Evolutionary conservation across 2,329 filamentous ascomycete genomes (phyloP).

Genomic region (Exophiala lecanii-corni): DNA sequence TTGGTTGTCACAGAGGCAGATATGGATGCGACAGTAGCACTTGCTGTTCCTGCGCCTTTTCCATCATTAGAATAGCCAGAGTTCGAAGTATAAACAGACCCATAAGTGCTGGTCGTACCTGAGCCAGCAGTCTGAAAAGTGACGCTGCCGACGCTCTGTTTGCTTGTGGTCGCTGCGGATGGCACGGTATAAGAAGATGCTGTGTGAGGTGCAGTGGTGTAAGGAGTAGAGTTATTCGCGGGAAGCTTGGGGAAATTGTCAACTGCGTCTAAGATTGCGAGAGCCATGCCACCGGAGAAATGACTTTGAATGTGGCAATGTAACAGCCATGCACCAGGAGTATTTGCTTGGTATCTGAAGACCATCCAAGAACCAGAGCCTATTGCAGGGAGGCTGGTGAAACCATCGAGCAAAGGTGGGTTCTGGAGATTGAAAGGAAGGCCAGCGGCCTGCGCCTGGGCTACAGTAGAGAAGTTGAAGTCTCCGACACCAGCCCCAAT

Average conservation of each 20-base stretch:
- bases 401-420: slow-evolving; percentile 52
- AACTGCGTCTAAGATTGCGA: slow-evolving; percentile 45
- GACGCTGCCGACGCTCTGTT: no score
- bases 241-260: slow-evolving; percentile 30
- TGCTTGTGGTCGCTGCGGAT: no score
- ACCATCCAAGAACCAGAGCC: slow-evolving; percentile 44
- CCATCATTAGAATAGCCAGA: no score
- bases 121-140: no score
- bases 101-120: no score
- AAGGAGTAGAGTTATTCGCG: no score
- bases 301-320: slow-evolving; percentile 56
- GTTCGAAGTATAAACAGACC: no score
- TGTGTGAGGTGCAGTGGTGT: no score
- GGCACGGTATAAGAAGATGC: no score
- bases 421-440: slow-evolving; percentile 55
- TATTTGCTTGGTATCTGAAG: slow-evolving; percentile 49
- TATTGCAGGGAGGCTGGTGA: slow-evolving; percentile 35
- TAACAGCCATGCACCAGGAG: slow-evolving; percentile 52
- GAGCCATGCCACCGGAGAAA: slow-evolving; percentile 51
- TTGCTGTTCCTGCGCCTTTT: no score
- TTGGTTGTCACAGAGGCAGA: no score
- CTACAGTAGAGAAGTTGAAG: slow-evolving; percentile 52
- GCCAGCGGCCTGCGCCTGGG: slow-evolving; percentile 38
- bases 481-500: slow-evolving; percentile 49
- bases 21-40: no score